Evolutionary conservation across 2,329 filamentous ascomycete species (phyloP), one percentile per base, ranked within the genome.

Genomic region (Aspergillus chevalieri): DNA sequence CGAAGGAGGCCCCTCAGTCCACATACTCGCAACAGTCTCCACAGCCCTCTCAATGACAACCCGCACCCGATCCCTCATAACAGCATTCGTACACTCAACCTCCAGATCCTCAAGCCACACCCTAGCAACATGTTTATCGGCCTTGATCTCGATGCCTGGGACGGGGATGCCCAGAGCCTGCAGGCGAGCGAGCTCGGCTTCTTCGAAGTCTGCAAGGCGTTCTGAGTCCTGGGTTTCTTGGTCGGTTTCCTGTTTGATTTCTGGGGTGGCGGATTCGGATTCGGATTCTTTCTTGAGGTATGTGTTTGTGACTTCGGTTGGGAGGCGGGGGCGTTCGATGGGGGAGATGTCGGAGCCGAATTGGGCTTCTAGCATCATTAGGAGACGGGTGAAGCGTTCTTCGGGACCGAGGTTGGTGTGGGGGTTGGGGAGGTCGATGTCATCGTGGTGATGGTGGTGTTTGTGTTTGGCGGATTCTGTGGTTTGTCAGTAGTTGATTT

Each of bases 361-460:
- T 68, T 98, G 93, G 2, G 91, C 88, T 75, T 98, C 93, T 12
- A 98, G 84, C 75, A 98, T 95, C 83, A 95, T 88, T 72, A 94
- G 86, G 17, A 98, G 82, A 30, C 92, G 85, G 54, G 86, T 82
- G 38, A 97, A 83, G 38, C 89, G 86, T 59, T 95, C 89, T 42
- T 85, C 78, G 0, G 90, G 78, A 8, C 80, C 80, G 39, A 89
- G 71, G 42, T 86, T 80, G 10, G 85, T 80, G 68, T 95, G 89
- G 0, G 85, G 86, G 64, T 95, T 93, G 43, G 75, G 76, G 21
- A 72, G 68, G 49, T 74, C 71, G 36, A 77, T 66, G 33, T 66
- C 61, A 41, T 71, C 62, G 39, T 71, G 61, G 47, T 72, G 61
- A 38, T 70, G 67, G 52, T 83, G 65, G 44, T 84, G 80, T 76